These are phyloP conservation scores for Apium graveolens DNA, from an alignment of 129 eudicot species.

Conservation along the genomic window DNA sequence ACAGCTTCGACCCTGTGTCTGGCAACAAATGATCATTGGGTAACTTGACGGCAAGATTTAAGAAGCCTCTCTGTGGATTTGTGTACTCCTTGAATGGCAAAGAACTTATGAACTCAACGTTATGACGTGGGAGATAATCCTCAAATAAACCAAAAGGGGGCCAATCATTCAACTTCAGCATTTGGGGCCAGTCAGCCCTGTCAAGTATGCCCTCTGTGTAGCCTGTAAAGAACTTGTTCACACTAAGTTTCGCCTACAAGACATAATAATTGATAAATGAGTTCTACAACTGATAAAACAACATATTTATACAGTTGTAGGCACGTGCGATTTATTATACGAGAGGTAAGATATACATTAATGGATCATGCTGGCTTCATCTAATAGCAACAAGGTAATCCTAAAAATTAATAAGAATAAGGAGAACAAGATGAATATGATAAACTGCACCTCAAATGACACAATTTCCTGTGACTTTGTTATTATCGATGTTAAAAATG, in stretches of 20 bases:
- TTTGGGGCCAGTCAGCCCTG: neutral
- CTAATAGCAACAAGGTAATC: neutral
- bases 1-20: neutral
- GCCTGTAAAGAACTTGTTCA: neutral
- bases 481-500: neutral
- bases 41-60: constrained; percentile 3
- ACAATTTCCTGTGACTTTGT: neutral
- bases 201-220: neutral
- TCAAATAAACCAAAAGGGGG: neutral
- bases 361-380: neutral
- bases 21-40: constrained; percentile 1
- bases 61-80: neutral
- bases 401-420: neutral
- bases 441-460: neutral
- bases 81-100: constrained; percentile 3
- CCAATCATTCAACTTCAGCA: constrained; percentile 3
- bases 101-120: neutral
- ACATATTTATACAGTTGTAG: neutral
- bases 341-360: neutral
- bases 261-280: neutral
- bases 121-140: constrained; percentile 1
- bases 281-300: neutral
- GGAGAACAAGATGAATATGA: neutral
- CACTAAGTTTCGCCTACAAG: neutral
- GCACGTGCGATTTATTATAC: neutral